Evolutionary conservation across 2,329 filamentous ascomycete species (phyloP).

Genomic region (Claviceps pusilla): DNA sequence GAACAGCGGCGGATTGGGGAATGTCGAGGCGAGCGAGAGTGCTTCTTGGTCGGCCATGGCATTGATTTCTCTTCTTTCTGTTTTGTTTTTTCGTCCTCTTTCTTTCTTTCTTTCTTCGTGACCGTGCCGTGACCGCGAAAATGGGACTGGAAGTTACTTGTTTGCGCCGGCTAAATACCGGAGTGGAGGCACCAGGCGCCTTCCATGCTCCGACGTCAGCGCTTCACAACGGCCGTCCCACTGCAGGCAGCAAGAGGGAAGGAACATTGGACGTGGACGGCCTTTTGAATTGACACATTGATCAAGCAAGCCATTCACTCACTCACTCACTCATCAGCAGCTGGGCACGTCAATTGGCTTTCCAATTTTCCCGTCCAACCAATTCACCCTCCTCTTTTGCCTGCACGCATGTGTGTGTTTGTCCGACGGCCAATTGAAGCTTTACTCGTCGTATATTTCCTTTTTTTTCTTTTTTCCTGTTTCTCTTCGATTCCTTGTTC

Average conservation of each 20-base stretch:
- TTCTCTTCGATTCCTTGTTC: too few relatives aligned
- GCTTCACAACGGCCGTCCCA: not conserved
- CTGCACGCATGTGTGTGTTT: not conserved
- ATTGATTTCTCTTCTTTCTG: not conserved
- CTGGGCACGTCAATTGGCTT: too few relatives aligned
- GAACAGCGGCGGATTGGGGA: conserved; percentile 77
- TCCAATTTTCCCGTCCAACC: not conserved
- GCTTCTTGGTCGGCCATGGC: conserved; percentile 43
- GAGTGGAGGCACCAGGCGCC: not conserved
- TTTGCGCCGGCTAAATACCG: conserved; percentile 10
- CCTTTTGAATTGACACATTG: not conserved
- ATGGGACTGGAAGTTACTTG: too few relatives aligned
- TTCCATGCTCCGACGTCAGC: conserved; percentile 16
- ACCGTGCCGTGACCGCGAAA: not conserved
- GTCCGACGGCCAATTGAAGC: not conserved
- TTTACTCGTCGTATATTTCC: too few relatives aligned
- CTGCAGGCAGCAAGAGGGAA: too few relatives aligned
- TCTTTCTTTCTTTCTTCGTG: not conserved
- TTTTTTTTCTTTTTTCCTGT: too few relatives aligned
- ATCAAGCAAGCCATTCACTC: too few relatives aligned
- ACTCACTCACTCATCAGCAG: too few relatives aligned
- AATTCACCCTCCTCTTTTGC: not conserved
- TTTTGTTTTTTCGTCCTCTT: too few relatives aligned
- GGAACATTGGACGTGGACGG: too few relatives aligned
- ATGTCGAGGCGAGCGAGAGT: conserved; percentile 45